Evolutionary conservation across 2,329 filamentous ascomycete genomes (phyloP), one percentile per base, ranked within the genome.

Genomic region (Botrytis paeoniae): DNA sequence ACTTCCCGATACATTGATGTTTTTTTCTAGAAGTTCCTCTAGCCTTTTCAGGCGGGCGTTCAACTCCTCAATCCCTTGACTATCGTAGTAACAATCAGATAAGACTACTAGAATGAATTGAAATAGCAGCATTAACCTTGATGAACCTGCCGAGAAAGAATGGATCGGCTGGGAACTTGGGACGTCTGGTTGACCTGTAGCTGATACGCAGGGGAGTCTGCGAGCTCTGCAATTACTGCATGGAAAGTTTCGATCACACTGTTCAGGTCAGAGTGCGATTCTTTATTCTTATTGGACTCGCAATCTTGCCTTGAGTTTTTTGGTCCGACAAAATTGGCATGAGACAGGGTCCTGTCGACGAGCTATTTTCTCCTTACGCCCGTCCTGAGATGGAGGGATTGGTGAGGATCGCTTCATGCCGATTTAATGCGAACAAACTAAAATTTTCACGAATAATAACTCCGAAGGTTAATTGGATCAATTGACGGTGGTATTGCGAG

Each of bases 331-430:
- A 35, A 78, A 77, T 43, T 75, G 43, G 48, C 78, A 78, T 37
- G 78, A 79, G 16, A 79, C 76, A 18, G 77, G 77, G 41, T 78
- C 75, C 70, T 78, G 77, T 10, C 77, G 75, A 14, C 77, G 77
- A 70, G 71, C 22, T 29, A 43, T 32, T 9, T 72, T 69, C 22
- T 48, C 54, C 25, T 51, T 68, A 20, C 51, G 71, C 14, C 22
- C 32, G 20, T 62, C 71, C 25, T 69, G 63, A 25, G 22, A 32
- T 8, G 25, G 54, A 39, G 59, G 57, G 45, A 8, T 66, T 22
- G 64, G 35, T 9, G 37, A 12, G n/a, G 61, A 54, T 20, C 70
- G 70, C 37, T 71, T 71, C 70, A 71, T 71, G 32, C 25, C 51
- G 35, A 29, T 37, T 3, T 20, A 22, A 22, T 32, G 18, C n/a